Evolutionary conservation across 768 basidiomycete genomes (phyloP).

Genomic region (Macrolepiota dolichaula): DNA sequence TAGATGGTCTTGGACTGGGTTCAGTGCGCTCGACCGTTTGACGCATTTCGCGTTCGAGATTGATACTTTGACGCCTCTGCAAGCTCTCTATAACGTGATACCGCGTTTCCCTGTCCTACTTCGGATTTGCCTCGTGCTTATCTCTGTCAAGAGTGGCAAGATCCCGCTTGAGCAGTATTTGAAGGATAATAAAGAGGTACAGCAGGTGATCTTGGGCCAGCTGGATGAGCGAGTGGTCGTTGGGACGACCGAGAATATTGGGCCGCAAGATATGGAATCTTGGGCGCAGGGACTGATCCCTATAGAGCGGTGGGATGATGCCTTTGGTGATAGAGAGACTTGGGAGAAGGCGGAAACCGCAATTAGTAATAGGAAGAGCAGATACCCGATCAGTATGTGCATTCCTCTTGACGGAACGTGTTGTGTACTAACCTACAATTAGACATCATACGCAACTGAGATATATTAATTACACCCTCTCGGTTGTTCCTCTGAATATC

Average conservation of each 20-base stretch:
- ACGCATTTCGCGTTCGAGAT: slow-evolving; percentile 8
- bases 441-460: not conserved
- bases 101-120: not conserved
- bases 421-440: not conserved
- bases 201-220: slow-evolving; percentile 1
- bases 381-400: not conserved
- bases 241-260: not conserved
- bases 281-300: not conserved
- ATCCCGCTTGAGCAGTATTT: not conserved
- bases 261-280: not conserved
- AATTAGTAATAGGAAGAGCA: not conserved
- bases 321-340: not conserved
- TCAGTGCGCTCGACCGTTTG: not conserved
- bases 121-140: not conserved
- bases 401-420: not conserved
- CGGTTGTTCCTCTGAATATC: not conserved
- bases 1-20: slow-evolving; percentile 1
- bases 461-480: not conserved
- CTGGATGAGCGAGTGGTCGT: slow-evolving; percentile 5
- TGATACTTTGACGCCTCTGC: slow-evolving; percentile 5
- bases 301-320: not conserved
- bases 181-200: slow-evolving; percentile 1
- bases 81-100: slow-evolving; percentile 2
- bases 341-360: slow-evolving; percentile 4
- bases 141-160: not conserved